Evolutionary conservation across 495 filamentous ascomycete genomes (phyloP), one percentile per base, ranked within the genome.

Genomic region (Chaetomidium leptoderma): DNA sequence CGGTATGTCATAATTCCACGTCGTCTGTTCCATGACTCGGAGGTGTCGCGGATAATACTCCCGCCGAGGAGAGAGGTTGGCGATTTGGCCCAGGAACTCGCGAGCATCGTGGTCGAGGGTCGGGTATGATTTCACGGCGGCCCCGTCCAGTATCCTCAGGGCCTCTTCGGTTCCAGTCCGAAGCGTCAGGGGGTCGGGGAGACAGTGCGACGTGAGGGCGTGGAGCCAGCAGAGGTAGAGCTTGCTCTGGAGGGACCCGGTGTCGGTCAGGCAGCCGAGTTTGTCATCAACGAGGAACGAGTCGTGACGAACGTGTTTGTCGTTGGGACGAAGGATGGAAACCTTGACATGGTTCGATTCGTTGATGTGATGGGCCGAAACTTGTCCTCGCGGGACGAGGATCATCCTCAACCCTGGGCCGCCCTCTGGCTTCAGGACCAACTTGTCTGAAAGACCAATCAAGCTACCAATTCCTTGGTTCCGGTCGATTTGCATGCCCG

Each of bases 131-230:
- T 71, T 60, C 0, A 81, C 59, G 1, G 79, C 69, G 27, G 79
- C 78, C 1, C 74, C 77, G 1, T 60, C 55, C 5, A 88, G 72
- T 21, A 80, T 76, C 0, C 59, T 54, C 1, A 89, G 63, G 0
- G 79, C 75, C 58, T 86, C 72, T 53, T 89, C 86, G 0, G 83
- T 87, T 1, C 86, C 86, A 4, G 84, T 88, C 26, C 68, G 72
- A 0, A 58, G 52, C 0, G 81, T 85, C 0, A 89, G 64, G 0
- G 74, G 70, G 61, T 90, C 86, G 0, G 80, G 76, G 0, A 87
- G 56, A 44, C 74, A 79, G 51, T 72, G 77, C 3, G 83, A 80
- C 0, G 85, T 88, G 0, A 83, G n/a, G 0, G 83, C 85, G 59
- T 88, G 83, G 1, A 88, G 71, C 52, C 81, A 83, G 39, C 71